phyloP scores from a whole-genome alignment of 805 yeast genomes.

The Debaryomyces prosopidis region DNA sequence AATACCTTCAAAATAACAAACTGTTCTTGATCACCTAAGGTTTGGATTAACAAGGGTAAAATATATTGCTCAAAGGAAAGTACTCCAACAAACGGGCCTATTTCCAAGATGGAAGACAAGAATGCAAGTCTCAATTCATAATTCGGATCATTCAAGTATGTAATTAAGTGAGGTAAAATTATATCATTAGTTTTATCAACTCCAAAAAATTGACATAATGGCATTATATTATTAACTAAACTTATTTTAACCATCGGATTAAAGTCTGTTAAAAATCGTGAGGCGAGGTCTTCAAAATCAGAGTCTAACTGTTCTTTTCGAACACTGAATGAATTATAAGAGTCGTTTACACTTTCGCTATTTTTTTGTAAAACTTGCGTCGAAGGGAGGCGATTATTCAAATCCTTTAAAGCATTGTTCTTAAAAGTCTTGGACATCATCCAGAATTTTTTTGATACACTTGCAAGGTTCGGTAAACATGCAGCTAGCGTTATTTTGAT shows the following conservation, averaged over 20 bases:
- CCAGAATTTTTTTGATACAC: slow-evolving; percentile 60
- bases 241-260: slow-evolving; percentile 68
- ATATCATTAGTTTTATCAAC: slow-evolving; percentile 86
- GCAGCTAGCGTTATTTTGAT: slow-evolving; percentile 68
- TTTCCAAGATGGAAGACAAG: slow-evolving; percentile 66
- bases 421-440: slow-evolving; percentile 57
- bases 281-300: slow-evolving; percentile 66
- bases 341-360: slow-evolving; percentile 21
- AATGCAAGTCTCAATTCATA: slow-evolving; percentile 67
- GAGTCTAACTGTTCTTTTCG: slow-evolving; percentile 46
- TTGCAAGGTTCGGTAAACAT: slow-evolving; percentile 72
- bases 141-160: slow-evolving; percentile 82
- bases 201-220: slow-evolving; percentile 80
- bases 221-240: slow-evolving; percentile 67
- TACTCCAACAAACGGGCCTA: slow-evolving; percentile 80
- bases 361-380: slow-evolving; percentile 15
- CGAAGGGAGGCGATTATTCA: slow-evolving; percentile 6
- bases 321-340: slow-evolving; percentile 14
- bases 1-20: slow-evolving; percentile 73
- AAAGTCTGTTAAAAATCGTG: slow-evolving; percentile 67
- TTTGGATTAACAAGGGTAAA: slow-evolving; percentile 80
- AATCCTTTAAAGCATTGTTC: slow-evolving; percentile 11
- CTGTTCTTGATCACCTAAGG: slow-evolving; percentile 82
- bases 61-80: slow-evolving; percentile 84
- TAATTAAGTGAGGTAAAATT: slow-evolving; percentile 84